Evolutionary conservation across 106 monocot species (phyloP).

Genomic region (Apostasia shenzhenica): DNA sequence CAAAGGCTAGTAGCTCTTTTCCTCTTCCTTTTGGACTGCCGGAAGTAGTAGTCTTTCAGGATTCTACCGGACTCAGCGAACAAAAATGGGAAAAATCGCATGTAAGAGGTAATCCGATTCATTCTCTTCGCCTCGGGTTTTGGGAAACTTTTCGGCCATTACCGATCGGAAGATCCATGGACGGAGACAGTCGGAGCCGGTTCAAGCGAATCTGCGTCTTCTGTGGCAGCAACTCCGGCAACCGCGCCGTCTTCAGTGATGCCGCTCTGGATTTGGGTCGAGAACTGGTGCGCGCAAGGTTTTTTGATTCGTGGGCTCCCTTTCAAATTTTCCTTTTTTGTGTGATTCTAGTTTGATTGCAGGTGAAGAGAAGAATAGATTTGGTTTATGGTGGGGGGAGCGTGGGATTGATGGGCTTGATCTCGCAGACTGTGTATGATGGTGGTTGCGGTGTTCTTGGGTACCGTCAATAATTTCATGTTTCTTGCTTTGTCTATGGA

Average conservation of each 20-base stretch:
- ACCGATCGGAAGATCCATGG: background rate
- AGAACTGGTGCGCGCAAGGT: slow-evolving; percentile 34
- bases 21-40: too few species aligned
- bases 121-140: too few species aligned
- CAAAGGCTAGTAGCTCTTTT: too few species aligned
- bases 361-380: slow-evolving; percentile 70
- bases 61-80: too few species aligned
- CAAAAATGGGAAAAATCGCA: too few species aligned
- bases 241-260: slow-evolving; percentile 48
- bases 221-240: slow-evolving; percentile 78
- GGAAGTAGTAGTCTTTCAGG: too few species aligned
- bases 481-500: background rate
- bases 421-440: slow-evolving; percentile 60
- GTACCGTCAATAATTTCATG: slow-evolving; percentile 13
- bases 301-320: background rate
- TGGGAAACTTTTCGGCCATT: too few species aligned
- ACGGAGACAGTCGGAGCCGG: slow-evolving; percentile 19
- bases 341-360: slow-evolving; percentile 2
- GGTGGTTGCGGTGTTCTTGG: slow-evolving; percentile 83
- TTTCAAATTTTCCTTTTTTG: background rate
- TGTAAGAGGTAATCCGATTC: too few species aligned
- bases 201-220: slow-evolving; percentile 78
- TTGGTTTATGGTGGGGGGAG: slow-evolving; percentile 87
- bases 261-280: slow-evolving; percentile 60
- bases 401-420: slow-evolving; percentile 75